Evolutionary conservation across 768 basidiomycete species (phyloP).

Genomic region (Tulasnella sp.): DNA sequence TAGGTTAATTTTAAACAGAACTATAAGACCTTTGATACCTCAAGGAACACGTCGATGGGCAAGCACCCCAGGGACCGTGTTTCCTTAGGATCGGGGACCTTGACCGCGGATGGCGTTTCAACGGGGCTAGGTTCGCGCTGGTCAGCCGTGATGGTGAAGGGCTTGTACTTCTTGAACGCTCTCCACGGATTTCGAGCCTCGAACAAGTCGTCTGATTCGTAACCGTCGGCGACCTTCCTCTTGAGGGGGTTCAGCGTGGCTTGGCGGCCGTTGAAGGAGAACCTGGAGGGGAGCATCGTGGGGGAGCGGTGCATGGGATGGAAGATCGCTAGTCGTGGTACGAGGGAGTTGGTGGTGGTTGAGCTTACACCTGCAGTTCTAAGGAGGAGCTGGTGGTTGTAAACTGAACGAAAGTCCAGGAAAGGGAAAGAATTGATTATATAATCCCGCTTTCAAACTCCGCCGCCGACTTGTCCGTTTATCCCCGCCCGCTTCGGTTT

Average conservation of each 20-base stretch:
- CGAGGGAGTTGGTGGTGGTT: neutral
- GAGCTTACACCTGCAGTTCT: neutral
- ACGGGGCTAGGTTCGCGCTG: neutral
- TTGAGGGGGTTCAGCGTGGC: neutral
- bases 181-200: neutral
- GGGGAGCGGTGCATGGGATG: neutral
- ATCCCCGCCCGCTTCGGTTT: neutral
- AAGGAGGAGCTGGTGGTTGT: neutral
- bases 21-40: neutral
- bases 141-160: neutral
- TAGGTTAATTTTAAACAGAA: neutral
- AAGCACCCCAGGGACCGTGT: neutral
- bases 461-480: neutral
- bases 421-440: neutral
- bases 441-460: neutral
- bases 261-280: neutral
- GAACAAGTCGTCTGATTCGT: neutral
- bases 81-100: neutral
- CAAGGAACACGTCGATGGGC: neutral
- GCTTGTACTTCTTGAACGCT: neutral
- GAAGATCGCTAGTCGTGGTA: neutral
- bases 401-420: neutral
- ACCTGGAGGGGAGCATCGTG: neutral
- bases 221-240: neutral
- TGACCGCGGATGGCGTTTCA: neutral